Conservation (phyloP, 768 basidiomycete species). For the Suillus placidus region DNA sequence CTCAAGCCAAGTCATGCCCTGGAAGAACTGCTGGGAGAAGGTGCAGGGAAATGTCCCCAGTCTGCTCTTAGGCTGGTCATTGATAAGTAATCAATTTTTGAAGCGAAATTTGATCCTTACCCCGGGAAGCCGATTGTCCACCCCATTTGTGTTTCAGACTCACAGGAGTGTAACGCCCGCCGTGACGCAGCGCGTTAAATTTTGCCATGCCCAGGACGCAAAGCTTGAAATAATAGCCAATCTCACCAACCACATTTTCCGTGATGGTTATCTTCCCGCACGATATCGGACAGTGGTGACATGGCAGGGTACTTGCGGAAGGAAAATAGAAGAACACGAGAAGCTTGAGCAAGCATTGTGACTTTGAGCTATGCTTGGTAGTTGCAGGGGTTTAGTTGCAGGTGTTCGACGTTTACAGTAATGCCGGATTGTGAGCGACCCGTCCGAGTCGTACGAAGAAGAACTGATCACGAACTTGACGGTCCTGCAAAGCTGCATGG, state of each 20-base stretch:
- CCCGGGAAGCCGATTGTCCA: conserved; percentile 40
- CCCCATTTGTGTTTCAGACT: conserved; percentile 46
- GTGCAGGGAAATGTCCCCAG: conserved; percentile 45
- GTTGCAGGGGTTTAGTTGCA: not conserved
- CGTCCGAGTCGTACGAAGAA: not conserved
- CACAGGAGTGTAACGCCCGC: conserved; percentile 34
- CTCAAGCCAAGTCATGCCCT: conserved; percentile 39
- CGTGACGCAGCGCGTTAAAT: conserved; percentile 47
- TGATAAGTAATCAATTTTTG: conserved; percentile 33
- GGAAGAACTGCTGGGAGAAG: conserved; percentile 40
- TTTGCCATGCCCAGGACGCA: conserved; percentile 31
- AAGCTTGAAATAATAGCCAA: conserved; percentile 46
- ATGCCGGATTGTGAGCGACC: conserved; percentile 8
- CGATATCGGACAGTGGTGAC: conserved; percentile 41
- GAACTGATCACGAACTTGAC: not conserved
- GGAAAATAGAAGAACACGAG: conserved; percentile 30
- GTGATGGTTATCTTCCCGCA: conserved; percentile 39
- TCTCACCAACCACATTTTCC: conserved; percentile 51
- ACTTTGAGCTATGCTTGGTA: conserved; percentile 11
- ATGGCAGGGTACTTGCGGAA: conserved; percentile 45
- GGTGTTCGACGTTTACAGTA: conserved; percentile 3
- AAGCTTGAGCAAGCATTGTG: conserved; percentile 19
- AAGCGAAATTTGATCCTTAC: not conserved
- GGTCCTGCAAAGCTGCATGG: not conserved
- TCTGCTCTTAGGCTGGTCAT: conserved; percentile 49